Base-by-base conservation (phyloP, 148 eudicot genomes). In the Amaranthus palmeri region DNA sequence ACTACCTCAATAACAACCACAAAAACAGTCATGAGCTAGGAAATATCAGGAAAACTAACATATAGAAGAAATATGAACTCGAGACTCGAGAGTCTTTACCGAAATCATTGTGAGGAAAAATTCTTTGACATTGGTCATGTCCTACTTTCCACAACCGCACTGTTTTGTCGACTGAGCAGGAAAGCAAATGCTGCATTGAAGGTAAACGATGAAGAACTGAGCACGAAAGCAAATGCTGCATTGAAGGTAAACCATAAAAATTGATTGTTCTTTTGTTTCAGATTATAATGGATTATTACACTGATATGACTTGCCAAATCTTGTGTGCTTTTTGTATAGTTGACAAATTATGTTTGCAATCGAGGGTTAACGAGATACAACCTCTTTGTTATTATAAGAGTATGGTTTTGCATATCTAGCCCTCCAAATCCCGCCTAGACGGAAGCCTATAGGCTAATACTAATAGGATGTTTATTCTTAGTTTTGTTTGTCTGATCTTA, bases 61-160 rank as follows among this genome's bases (percentile, higher is more conserved):
- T 67, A 9, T 15, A 54, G 3, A 11, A 74, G 25, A 52, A 41
- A 67, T 1, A 25, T 18, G 57, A 72, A 11, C 76, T 76, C 61
- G 49, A 61, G 49, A 54, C 36, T 25, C 36, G 36, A 25, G 36
- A 25, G 36, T 25, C 36, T 25, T 71, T 76, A 93, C 98, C 98
- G 70, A 87, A 93, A 63, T 90, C 87, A 80, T 80, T 85, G 83
- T 93, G 98, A 74, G 89, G 76, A 68, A 84, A 93, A 54, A 87
- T 85, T 72, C 80, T 66, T 18, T 84, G 83, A 81, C 90, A 87
- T 54, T 78, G 68, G 45, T 68, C 78, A 55, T 70, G 44, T 66
- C 96, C 98, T 7, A 88, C 71, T 86, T 84, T 80, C 98, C 98
- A 93, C 68, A 93, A 65, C 11, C 98, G 96, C 61, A 83, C 95